Percentiles rank a stretch among this genome's conserved stretches.
These are phyloP conservation scores for Fraxinus americana DNA, from an alignment of 257 asterid species.

Conservation along the genomic window DNA sequence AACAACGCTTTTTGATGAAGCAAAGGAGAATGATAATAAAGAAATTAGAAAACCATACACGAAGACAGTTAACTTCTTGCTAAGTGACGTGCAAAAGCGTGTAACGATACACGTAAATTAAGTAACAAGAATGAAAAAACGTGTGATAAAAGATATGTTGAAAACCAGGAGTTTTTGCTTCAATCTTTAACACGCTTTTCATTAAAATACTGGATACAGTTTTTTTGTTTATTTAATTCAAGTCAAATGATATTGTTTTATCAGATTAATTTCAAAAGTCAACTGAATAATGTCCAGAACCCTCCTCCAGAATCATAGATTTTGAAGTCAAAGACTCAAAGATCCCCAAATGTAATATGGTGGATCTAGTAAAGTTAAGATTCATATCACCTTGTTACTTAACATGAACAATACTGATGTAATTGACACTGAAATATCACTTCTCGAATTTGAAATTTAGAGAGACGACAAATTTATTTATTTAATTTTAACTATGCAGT, in stretches of 20 bases:
- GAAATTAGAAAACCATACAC: neutral
- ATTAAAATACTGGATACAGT: neutral
- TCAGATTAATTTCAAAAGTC: neutral
- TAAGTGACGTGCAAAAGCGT: constrained; percentile 6
- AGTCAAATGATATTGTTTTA: neutral
- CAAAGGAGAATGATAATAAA: neutral
- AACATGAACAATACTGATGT: too few species aligned
- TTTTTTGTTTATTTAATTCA: neutral
- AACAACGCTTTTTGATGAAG: neutral
- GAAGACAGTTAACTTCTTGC: neutral
- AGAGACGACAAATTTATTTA: too few species aligned
- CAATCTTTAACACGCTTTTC: neutral
- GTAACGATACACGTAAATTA: constrained; percentile 2
- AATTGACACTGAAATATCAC: neutral
- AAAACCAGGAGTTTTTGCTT: neutral
- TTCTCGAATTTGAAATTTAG: neutral
- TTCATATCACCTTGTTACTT: neutral
- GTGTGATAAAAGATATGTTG: neutral
- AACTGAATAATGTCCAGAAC: neutral
- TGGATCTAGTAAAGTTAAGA: neutral
- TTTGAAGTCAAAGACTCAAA: neutral
- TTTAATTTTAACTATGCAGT: too few species aligned
- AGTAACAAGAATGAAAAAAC: neutral
- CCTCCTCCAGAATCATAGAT: neutral
- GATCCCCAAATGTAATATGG: constrained; percentile 6